Percentiles rank a stretch among this genome's conserved stretches.
phyloP scores from a whole-genome alignment of 2,329 filamentous ascomycete species.

The Leptographium radiaticola region DNA sequence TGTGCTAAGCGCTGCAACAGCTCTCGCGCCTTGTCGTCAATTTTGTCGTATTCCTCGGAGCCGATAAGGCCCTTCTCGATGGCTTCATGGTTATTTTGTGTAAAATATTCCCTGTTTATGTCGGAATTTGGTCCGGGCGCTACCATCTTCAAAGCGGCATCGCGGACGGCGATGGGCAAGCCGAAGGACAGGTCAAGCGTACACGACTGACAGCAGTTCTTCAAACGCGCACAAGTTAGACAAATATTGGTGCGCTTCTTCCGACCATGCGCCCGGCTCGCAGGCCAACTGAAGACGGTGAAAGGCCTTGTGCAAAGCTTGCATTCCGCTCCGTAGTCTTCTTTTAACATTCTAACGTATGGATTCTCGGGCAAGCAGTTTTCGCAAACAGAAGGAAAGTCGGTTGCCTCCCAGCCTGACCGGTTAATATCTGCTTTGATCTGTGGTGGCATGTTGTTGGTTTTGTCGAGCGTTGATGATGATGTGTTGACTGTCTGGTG shows the following conservation, averaged over 20 bases:
- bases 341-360: slow-evolving; percentile 98
- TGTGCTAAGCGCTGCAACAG: slow-evolving; percentile 71
- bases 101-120: slow-evolving; percentile 94
- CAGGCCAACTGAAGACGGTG: slow-evolving; percentile 90
- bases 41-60: slow-evolving; percentile 87
- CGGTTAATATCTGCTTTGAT: slow-evolving; percentile 95
- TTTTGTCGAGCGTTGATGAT: not conserved
- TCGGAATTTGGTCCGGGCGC: slow-evolving; percentile 83
- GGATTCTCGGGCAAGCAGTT: slow-evolving; percentile 92
- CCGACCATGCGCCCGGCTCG: slow-evolving; percentile 72
- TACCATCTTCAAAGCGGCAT: slow-evolving; percentile 96
- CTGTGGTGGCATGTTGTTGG: slow-evolving; percentile 58
- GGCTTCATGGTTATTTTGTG: slow-evolving; percentile 90
- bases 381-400: slow-evolving; percentile 82
- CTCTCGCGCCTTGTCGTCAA: slow-evolving; percentile 91
- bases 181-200: slow-evolving; percentile 97
- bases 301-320: slow-evolving; percentile 88
- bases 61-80: slow-evolving; percentile 77
- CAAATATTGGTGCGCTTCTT: slow-evolving; percentile 94
- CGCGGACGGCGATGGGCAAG: slow-evolving; percentile 83
- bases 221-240: slow-evolving; percentile 87
- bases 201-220: slow-evolving; percentile 98
- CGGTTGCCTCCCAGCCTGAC: slow-evolving; percentile 89
- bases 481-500: not conserved
- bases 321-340: slow-evolving; percentile 83